Base-by-base conservation (phyloP, 73 alveolate genomes). In the Symbiodinium natans region DNA sequence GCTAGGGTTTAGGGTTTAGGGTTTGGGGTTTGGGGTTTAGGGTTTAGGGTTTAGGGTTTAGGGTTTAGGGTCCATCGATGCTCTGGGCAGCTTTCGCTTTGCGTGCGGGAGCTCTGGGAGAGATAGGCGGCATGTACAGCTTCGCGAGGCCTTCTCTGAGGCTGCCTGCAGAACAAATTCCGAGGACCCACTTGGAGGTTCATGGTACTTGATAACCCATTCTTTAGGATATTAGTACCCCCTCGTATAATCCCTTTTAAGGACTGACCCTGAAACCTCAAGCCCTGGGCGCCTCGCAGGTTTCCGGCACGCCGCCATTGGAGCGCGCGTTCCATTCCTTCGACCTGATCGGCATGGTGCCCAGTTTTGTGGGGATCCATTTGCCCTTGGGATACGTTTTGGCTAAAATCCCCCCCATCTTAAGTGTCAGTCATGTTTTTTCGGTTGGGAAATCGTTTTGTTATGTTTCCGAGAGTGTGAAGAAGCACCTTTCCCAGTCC, bases 301-400 rank as follows among this genome's bases (percentile, higher is more conserved):
- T 93, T 34, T 21, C 87, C 29, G 93, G 93, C 77, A 93, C 99
- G 3, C 99, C 99, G 8, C 99, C 99, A 19, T 25, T 93, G 86
- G 99, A 82, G 52, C 99, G 99, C 41, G 42, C 86, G 80, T 93
- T 93, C 93, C 99, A 93, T 38, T 82, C 93, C 86, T 82, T 93
- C 56, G 93, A 80, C 40, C 99, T 93, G 42, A 82, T 93, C 56
- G 99, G 98, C 34, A 21, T 13, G 74, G 33, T 23, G 93, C 11
- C 34, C 46, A n/a, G 31, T 6, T 11, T 8, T 6, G 82, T 34
- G 23, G 82, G 36, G 80, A 25, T 10, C 34, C 80, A 21, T 17
- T 10, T 7, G 23, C 5, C 17, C 17, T 48, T 17, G 8, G 34
- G 34, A 21, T 63, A 9, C 29, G 9, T 17, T 10, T 63, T 33